Evolutionary conservation across 805 yeast genomes (phyloP).

Genomic region (Wickerhamomyces strasburgensis): DNA sequence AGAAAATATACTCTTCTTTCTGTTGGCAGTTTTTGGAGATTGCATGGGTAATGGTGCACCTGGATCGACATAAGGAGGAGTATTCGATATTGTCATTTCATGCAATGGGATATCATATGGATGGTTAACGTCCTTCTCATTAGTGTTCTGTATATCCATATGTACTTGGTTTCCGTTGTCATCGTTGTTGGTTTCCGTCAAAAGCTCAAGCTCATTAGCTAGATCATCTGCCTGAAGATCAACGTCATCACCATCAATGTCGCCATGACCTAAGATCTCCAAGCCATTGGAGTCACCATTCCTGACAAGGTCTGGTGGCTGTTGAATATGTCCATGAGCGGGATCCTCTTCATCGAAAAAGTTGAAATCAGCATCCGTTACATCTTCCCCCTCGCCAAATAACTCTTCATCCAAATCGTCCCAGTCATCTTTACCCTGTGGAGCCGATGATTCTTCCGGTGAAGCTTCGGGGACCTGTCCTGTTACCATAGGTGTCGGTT

Average conservation of each 20-base stretch:
- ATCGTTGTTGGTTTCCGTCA: constrained; percentile 5
- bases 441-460: background rate
- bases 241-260: constrained; percentile 24
- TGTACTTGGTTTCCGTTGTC: background rate
- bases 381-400: constrained; percentile 28
- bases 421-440: constrained; percentile 20
- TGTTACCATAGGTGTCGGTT: constrained; percentile 6
- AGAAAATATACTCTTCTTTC: constrained; percentile 64
- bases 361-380: constrained; percentile 25
- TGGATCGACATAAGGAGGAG: constrained; percentile 66
- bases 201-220: constrained; percentile 25
- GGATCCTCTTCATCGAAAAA: constrained; percentile 27
- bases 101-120: constrained; percentile 51
- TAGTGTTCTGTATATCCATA: constrained; percentile 9
- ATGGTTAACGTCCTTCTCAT: constrained; percentile 5
- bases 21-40: constrained; percentile 36
- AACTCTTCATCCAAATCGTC: constrained; percentile 29
- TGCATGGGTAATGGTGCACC: constrained; percentile 75
- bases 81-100: constrained; percentile 48
- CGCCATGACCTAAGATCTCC: constrained; percentile 20
- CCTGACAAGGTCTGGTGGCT: constrained; percentile 5
- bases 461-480: background rate
- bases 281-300: background rate
- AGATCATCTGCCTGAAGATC: constrained; percentile 33
- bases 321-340: constrained; percentile 18